phyloP scores from a whole-genome alignment of 352 stramenopile species.

The Aphanomyces invadans region DNA sequence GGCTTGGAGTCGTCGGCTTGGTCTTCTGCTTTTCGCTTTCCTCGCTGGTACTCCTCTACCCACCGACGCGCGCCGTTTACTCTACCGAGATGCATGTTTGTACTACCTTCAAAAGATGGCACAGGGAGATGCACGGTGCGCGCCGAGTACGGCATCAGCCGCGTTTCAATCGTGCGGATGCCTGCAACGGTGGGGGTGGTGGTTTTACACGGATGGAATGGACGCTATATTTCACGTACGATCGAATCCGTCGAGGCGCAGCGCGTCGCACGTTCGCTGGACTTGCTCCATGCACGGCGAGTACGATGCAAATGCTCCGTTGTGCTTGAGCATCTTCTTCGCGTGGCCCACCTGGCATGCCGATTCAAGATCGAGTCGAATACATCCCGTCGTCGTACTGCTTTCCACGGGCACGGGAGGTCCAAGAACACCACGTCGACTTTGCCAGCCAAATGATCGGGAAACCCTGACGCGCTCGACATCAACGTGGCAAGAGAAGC shows the following conservation, averaged over 20 bases:
- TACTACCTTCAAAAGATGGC: slow-evolving; percentile 41
- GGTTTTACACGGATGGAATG: neutral
- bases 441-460: slow-evolving; percentile 45
- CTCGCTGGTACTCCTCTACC: slow-evolving; percentile 28
- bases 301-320: slow-evolving; percentile 93
- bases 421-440: slow-evolving; percentile 97
- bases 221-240: slow-evolving; percentile 40
- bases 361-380: neutral
- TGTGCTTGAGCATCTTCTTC: slow-evolving; percentile 87
- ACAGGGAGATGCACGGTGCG: slow-evolving; percentile 58
- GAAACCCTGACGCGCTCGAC: slow-evolving; percentile 45
- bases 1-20: slow-evolving; percentile 45
- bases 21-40: slow-evolving; percentile 41
- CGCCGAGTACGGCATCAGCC: slow-evolving; percentile 77
- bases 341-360: slow-evolving; percentile 59
- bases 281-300: slow-evolving; percentile 99
- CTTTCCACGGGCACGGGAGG: slow-evolving; percentile 96
- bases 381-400: slow-evolving; percentile 37
- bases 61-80: slow-evolving; percentile 17
- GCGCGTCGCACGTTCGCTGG: slow-evolving; percentile 77
- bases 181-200: slow-evolving; percentile 32
- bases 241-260: slow-evolving; percentile 76
- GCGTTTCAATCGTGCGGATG: slow-evolving; percentile 89
- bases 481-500: too few relatives aligned
- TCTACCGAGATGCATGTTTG: neutral